phyloP scores from a whole-genome alignment of 1,139 yeast genomes.

The Yamadazyma buinensis region DNA sequence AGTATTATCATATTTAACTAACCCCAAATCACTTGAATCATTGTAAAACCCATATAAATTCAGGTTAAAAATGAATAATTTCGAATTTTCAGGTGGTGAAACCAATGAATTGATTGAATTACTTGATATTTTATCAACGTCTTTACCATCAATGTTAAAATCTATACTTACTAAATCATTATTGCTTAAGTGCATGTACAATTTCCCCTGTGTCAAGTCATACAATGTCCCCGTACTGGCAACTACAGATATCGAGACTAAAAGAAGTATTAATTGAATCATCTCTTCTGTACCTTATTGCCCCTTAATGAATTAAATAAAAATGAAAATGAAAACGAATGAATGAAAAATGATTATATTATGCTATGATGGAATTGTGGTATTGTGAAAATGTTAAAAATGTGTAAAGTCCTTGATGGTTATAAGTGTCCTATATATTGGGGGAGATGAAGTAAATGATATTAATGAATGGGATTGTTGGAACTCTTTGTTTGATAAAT shows the following conservation, averaged over 20 bases:
- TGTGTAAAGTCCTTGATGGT: no score
- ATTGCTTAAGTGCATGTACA: slow-evolving; percentile 34
- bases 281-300: no score
- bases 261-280: background rate
- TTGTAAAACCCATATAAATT: slow-evolving; percentile 30
- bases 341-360: no score
- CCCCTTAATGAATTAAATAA: no score
- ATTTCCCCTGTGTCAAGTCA: slow-evolving; percentile 29
- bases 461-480: no score
- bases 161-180: slow-evolving; percentile 34
- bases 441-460: no score
- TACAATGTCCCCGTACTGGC: slow-evolving; percentile 18
- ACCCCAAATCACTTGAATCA: slow-evolving; percentile 19
- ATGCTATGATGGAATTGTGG: no score
- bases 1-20: slow-evolving; percentile 20
- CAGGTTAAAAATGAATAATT: slow-evolving; percentile 28
- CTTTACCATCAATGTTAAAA: slow-evolving; percentile 31
- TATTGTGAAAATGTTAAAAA: no score
- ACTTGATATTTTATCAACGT: slow-evolving; percentile 13
- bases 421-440: no score
- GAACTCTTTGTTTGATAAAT: no score
- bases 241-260: background rate
- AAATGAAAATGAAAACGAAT: no score
- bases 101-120: slow-evolving; percentile 21
- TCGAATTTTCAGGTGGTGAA: slow-evolving; percentile 31